A percentile compares a stretch with the other conserved stretches of the same genome.
phyloP scores from a whole-genome alignment of 331 rosid genomes.

The Spiraea crenata region DNA sequence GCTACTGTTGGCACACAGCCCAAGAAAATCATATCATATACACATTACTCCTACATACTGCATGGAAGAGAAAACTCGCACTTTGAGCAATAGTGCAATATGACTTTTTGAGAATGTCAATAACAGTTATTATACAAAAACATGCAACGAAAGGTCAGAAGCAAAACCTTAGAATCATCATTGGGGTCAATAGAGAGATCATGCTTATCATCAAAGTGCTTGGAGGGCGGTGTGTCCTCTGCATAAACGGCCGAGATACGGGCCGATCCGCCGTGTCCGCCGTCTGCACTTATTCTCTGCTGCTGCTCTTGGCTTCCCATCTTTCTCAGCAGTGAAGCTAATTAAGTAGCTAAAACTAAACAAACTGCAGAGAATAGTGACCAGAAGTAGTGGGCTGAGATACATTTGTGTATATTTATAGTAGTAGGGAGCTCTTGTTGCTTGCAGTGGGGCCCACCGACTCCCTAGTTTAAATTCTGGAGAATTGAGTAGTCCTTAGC shows the following conservation, averaged over 20 bases:
- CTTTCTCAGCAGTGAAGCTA: not conserved
- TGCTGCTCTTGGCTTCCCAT: constrained; percentile 33
- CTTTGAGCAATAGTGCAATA: too few species aligned
- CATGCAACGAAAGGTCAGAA: too few species aligned
- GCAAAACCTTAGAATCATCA: constrained; percentile 34
- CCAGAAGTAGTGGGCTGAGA: not conserved
- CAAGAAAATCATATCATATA: too few species aligned
- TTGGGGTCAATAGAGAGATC: not conserved
- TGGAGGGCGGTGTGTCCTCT: not conserved
- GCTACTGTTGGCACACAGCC: too few species aligned
- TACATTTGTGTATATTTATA: not conserved
- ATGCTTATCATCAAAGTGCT: not conserved
- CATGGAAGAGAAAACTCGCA: too few species aligned
- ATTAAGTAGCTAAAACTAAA: too few species aligned
- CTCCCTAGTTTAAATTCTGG: not conserved
- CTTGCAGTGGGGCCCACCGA: not conserved
- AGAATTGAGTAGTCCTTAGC: not conserved
- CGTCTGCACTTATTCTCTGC: constrained; percentile 10
- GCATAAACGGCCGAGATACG: constrained; percentile 41
- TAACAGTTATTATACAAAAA: too few species aligned
- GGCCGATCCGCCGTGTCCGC: not conserved
- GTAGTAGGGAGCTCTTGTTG: not conserved
- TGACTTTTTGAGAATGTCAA: too few species aligned
- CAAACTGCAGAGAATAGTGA: too few species aligned
- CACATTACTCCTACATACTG: too few species aligned